Evolutionary conservation across 805 yeast genomes (phyloP).

Genomic region (Jamesozyma gamospora): DNA sequence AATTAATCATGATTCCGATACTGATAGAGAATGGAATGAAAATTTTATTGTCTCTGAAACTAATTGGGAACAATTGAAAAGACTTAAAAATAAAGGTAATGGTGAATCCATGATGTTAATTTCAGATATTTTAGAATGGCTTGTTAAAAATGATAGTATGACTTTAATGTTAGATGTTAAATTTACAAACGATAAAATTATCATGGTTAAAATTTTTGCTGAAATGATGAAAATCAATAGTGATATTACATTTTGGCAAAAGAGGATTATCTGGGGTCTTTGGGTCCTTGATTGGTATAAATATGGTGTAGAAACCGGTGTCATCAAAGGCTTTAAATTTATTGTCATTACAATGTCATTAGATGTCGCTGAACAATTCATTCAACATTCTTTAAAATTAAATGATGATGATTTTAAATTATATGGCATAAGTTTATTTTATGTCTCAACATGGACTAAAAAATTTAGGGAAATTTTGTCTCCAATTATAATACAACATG

Average conservation of each 20-base stretch:
- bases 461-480: slow-evolving; percentile 26
- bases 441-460: slow-evolving; percentile 38
- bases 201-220: slow-evolving; percentile 33
- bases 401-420: slow-evolving; percentile 39
- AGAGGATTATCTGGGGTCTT: slow-evolving; percentile 40
- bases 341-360: slow-evolving; percentile 31
- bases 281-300: slow-evolving; percentile 42
- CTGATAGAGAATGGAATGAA: slow-evolving; percentile 40
- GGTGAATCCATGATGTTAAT: slow-evolving; percentile 35
- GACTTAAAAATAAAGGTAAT: slow-evolving; percentile 28
- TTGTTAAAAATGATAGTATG: slow-evolving; percentile 26
- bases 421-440: slow-evolving; percentile 43
- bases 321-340: slow-evolving; percentile 30
- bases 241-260: slow-evolving; percentile 37
- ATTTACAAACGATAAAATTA: slow-evolving; percentile 35
- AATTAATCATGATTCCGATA: slow-evolving; percentile 42
- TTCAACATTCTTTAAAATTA: slow-evolving; percentile 31
- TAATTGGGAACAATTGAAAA: slow-evolving; percentile 28
- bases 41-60: slow-evolving; percentile 32
- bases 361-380: slow-evolving; percentile 25
- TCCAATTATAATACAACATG: slow-evolving; percentile 24
- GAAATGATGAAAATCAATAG: slow-evolving; percentile 30
- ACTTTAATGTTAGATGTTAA: slow-evolving; percentile 45
- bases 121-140: slow-evolving; percentile 33
- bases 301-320: slow-evolving; percentile 32